A percentile compares a stretch with the other conserved stretches of the same genome.
phyloP scores from a whole-genome alignment of 2,329 filamentous ascomycete genomes.

The Diaporthe sp. region DNA sequence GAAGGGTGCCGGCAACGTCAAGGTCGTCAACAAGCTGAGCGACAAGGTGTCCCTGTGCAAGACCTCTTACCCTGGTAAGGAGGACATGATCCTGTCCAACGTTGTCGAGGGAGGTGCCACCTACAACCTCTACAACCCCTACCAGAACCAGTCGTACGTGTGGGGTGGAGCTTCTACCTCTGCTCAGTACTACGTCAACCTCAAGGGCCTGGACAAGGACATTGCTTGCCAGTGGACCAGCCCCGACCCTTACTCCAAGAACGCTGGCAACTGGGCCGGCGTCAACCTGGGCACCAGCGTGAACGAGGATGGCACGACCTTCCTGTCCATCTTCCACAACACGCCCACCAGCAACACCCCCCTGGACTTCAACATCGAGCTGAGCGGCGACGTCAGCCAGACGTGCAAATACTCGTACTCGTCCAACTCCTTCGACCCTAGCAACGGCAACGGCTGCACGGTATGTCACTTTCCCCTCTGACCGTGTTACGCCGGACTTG shows the following conservation, averaged over 20 bases:
- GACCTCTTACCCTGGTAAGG: constrained; percentile 95
- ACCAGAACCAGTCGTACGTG: constrained; percentile 79
- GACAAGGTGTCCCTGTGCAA: constrained; percentile 83
- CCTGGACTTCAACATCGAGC: constrained; percentile 85
- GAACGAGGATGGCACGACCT: constrained; percentile 75
- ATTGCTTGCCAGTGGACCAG: constrained; percentile 83
- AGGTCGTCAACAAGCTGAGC: constrained; percentile 80
- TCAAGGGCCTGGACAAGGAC: constrained; percentile 74
- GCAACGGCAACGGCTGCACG: constrained; percentile 76
- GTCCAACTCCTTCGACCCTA: constrained; percentile 38
- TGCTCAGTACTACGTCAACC: constrained; percentile 98
- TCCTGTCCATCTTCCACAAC: constrained; percentile 89
- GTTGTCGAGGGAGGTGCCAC: constrained; percentile 72
- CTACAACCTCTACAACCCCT: constrained; percentile 80
- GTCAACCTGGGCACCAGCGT: constrained; percentile 87
- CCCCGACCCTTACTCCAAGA: constrained; percentile 58
- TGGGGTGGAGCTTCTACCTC: constrained; percentile 84
- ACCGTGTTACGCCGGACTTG: no score
- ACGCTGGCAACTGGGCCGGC: constrained; percentile 87
- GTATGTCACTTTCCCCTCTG: constrained; percentile 68
- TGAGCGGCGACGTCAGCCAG: constrained; percentile 73
- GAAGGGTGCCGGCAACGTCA: constrained; percentile 76
- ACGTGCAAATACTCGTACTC: constrained; percentile 72
- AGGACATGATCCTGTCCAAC: constrained; percentile 85
- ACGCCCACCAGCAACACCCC: constrained; percentile 76